Base-by-base conservation (phyloP, 164 flowering plant species). In the Saururus chinensis region DNA sequence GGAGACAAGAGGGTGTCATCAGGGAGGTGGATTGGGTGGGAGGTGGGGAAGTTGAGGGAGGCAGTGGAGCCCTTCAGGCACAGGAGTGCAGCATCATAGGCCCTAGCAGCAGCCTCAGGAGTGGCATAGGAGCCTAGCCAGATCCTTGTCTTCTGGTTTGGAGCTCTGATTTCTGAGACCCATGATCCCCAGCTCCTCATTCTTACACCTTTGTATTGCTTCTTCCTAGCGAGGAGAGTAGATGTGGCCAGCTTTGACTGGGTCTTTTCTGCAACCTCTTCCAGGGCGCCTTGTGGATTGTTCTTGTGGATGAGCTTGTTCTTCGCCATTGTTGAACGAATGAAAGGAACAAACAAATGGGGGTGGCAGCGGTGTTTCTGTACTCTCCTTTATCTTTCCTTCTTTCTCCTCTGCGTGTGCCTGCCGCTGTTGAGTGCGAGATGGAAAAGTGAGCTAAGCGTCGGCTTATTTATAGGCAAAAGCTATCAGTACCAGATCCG, bases 141-240 rank as follows among this genome's bases (percentile, higher is more conserved):
- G 16, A 92, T 92, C 65, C 98, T 81, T 59, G 96, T 82, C 56
- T 89, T 89, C 24, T 87, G 98, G 67, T 83, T 83, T 17, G 96
- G 98, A 13, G 98, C 95, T 61, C 98, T 82, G 16, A 92, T 87
- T 63, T 92, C 96, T 11, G 95, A 87, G 4, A 92, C 98, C 85
- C 86, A 92, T 67, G 98, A 92, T 0, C 98, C 98, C 98, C 98
- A 92, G 62, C 95, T 92, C 62, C 98, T 87, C 98, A 92, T 92
- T 70, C 96, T 83, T 54, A 89, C 96, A 56, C 98, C 98, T 67
- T 83, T 89, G 80, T 78, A 92, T 78, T 84, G 88, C 82, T 77
- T 92, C 61, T 72, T 82, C 54, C 23, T 60, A 2, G 51, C 51
- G 62, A 66, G n/a, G 63, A 54, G 53, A 69, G 77, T 4, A 25